Evolutionary conservation across 257 asterid species (phyloP).

Genomic region (Plantago elongata): DNA sequence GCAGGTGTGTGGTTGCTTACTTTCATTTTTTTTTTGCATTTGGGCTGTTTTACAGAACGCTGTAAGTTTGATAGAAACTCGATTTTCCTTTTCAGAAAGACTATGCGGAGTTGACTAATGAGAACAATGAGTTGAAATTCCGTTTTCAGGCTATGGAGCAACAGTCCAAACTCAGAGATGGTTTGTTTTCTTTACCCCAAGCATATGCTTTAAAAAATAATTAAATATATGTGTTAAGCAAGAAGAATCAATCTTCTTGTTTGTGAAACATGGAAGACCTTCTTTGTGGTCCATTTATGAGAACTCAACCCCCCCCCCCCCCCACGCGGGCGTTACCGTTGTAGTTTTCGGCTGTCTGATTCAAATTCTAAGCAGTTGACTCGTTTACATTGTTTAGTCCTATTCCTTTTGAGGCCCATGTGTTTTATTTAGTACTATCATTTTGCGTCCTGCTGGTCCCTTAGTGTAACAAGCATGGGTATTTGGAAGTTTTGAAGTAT

Average conservation of each 20-base stretch:
- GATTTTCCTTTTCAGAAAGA: constrained; percentile 50
- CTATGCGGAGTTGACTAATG: constrained; percentile 45
- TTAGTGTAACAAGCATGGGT: not conserved
- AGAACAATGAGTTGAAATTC: constrained; percentile 79
- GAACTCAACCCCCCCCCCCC: too few relatives aligned
- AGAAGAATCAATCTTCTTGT: too few relatives aligned
- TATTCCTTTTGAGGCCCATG: not conserved
- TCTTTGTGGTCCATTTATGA: not conserved
- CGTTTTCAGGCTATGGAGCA: constrained; percentile 86
- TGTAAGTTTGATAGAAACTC: not conserved
- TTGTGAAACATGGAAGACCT: too few relatives aligned
- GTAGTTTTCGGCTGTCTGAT: not conserved
- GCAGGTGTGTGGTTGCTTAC: constrained; percentile 44
- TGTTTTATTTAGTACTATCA: not conserved
- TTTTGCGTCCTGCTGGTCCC: not conserved
- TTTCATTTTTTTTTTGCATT: not conserved
- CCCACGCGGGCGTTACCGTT: too few relatives aligned
- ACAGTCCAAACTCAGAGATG: constrained; percentile 83
- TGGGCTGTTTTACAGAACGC: constrained; percentile 6
- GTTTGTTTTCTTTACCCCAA: constrained; percentile 27
- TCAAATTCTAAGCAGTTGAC: not conserved
- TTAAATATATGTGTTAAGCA: too few relatives aligned
- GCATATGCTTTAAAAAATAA: too few relatives aligned
- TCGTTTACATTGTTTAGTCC: not conserved
- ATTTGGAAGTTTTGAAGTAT: too few relatives aligned